Conservation (phyloP, 345 rosid genomes). For the Rhodamnia argentea region DNA sequence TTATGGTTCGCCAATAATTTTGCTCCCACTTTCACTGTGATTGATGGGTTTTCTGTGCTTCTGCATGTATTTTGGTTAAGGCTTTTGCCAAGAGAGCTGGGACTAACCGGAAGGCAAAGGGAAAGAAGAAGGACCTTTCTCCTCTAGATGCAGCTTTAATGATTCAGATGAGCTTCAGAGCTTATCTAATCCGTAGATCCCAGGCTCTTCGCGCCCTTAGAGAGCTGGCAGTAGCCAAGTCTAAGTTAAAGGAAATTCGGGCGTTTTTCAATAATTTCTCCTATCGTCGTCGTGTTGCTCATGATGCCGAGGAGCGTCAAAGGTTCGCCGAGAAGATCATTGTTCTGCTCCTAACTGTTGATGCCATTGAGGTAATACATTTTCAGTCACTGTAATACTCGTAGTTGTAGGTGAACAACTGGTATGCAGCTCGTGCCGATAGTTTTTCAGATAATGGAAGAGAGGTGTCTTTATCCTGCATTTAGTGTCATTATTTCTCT, state of each 20-base stretch:
- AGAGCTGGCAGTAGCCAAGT: conserved; percentile 83
- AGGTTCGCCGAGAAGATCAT: conserved; percentile 78
- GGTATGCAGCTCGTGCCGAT: background rate
- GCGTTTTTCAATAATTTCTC: conserved; percentile 67
- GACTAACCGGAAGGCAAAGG: conserved; percentile 36
- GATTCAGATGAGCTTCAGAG: conserved; percentile 78
- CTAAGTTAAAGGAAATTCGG: conserved; percentile 86
- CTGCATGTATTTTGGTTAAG: conserved; percentile 10
- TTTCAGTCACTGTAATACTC: background rate
- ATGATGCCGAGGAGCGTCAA: conserved; percentile 78
- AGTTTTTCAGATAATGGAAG: background rate
- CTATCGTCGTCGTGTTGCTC: conserved; percentile 60
- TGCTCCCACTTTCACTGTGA: background rate
- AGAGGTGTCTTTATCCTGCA: background rate
- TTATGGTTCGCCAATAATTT: background rate
- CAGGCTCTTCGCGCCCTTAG: conserved; percentile 80
- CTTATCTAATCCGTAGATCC: conserved; percentile 73
- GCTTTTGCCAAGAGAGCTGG: conserved; percentile 73
- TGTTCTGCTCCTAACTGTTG: conserved; percentile 87
- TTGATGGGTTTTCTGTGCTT: background rate
- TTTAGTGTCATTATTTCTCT: background rate
- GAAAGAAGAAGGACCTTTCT: conserved; percentile 70
- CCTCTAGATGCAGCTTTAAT: conserved; percentile 68
- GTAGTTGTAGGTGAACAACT: background rate
- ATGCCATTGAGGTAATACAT: conserved; percentile 78